phyloP scores from a whole-genome alignment of 805 yeast genomes.

The Cyberlindnera euphorbiae region DNA sequence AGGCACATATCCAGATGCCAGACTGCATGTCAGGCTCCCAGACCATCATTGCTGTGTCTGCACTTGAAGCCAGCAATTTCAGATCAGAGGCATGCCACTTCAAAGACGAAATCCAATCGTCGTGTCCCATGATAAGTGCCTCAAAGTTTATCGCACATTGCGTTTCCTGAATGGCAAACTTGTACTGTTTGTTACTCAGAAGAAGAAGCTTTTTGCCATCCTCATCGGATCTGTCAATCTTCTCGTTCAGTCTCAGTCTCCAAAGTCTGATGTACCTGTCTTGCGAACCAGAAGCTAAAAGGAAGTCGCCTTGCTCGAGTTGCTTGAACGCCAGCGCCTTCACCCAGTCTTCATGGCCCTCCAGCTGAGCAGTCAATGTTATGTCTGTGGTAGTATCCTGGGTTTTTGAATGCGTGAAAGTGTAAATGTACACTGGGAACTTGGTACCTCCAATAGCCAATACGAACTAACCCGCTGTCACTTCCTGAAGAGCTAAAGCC shows the following conservation, averaged over 20 bases:
- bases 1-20: slow-evolving; percentile 83
- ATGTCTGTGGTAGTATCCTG: slow-evolving; percentile 16
- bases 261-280: slow-evolving; percentile 90
- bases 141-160: slow-evolving; percentile 70
- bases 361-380: slow-evolving; percentile 46
- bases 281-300: slow-evolving; percentile 87
- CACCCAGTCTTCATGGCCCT: slow-evolving; percentile 98
- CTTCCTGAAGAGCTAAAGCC: slow-evolving; percentile 30
- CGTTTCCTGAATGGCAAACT: slow-evolving; percentile 38
- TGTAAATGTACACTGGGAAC: slow-evolving; percentile 46
- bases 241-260: slow-evolving; percentile 59
- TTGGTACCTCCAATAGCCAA: slow-evolving; percentile 75
- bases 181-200: slow-evolving; percentile 69
- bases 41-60: slow-evolving; percentile 88
- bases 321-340: slow-evolving; percentile 59
- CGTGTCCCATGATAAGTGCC: slow-evolving; percentile 95
- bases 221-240: slow-evolving; percentile 53
- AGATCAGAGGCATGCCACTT: slow-evolving; percentile 64
- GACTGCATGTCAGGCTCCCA: slow-evolving; percentile 88
- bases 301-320: slow-evolving; percentile 43
- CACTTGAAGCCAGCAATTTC: slow-evolving; percentile 75
- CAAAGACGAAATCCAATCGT: slow-evolving; percentile 90
- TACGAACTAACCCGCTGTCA: slow-evolving; percentile 34
- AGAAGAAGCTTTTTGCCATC: slow-evolving; percentile 47
- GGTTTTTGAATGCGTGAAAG: slow-evolving; percentile 30